A percentile compares a stretch with the other conserved stretches of the same genome.
Conservation (phyloP, 495 filamentous ascomycete genomes). For the Melanomma pulvis-pyrius region DNA sequence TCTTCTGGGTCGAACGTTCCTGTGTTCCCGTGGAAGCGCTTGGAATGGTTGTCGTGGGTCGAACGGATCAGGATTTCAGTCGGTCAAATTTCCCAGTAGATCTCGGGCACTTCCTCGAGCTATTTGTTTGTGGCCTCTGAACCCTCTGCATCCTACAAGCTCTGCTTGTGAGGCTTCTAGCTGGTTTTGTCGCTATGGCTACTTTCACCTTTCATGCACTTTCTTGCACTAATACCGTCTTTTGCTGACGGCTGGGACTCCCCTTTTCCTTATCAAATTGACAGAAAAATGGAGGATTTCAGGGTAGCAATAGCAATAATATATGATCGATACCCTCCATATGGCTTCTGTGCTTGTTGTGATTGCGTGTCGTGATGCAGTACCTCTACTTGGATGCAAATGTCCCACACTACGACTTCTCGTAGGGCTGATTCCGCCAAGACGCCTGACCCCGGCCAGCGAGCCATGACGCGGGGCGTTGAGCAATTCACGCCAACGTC, state of each 20-base stretch:
- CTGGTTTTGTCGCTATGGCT: background rate
- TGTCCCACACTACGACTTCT: no score
- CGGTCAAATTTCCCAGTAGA: background rate
- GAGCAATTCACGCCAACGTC: constrained; percentile 13
- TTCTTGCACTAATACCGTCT: background rate
- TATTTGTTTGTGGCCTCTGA: no score
- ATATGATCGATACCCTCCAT: background rate
- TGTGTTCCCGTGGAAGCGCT: background rate
- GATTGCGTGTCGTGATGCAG: background rate
- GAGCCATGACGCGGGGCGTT: background rate
- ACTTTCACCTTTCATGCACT: no score
- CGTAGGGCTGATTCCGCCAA: background rate
- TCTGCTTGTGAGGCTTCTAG: background rate
- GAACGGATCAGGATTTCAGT: background rate
- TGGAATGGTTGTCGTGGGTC: background rate
- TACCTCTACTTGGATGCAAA: no score
- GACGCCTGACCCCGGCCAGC: background rate
- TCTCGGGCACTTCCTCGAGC: background rate
- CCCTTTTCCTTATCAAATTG: background rate
- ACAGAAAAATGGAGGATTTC: background rate
- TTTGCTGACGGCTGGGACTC: background rate
- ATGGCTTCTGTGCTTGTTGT: background rate
- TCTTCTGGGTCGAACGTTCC: background rate
- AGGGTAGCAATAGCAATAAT: background rate
- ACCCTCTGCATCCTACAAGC: background rate